Conservation (phyloP, 2,329 filamentous ascomycete genomes). For the Aspergillus transmontanensis region DNA sequence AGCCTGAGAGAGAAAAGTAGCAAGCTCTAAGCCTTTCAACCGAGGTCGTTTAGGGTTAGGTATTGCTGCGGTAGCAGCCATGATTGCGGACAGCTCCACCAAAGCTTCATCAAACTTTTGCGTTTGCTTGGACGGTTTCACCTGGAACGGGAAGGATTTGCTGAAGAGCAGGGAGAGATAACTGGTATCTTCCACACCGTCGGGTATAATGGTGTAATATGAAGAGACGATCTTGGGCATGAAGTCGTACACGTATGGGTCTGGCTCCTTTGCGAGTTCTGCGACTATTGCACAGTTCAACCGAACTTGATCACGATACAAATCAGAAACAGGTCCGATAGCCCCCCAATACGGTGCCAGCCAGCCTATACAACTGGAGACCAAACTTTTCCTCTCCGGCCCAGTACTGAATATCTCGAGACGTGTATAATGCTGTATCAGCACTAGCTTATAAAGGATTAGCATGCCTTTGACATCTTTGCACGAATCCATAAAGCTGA, state of each 20-base stretch:
- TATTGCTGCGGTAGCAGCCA: conserved; percentile 78
- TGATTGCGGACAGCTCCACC: conserved; percentile 82
- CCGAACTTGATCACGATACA: conserved; percentile 91
- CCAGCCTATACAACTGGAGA: conserved; percentile 85
- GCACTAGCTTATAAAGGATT: conserved; percentile 84
- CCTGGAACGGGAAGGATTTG: conserved; percentile 83
- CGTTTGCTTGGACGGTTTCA: conserved; percentile 63
- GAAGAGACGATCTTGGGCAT: conserved; percentile 90
- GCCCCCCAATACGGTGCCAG: conserved; percentile 91
- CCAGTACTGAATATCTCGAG: conserved; percentile 78
- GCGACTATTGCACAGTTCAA: conserved; percentile 91
- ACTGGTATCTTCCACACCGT: conserved; percentile 59
- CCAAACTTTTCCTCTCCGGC: conserved; percentile 72
- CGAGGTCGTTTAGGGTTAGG: conserved; percentile 73
- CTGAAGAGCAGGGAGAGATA: conserved; percentile 87
- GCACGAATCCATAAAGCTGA: conserved; percentile 93
- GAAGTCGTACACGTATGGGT: conserved; percentile 81
- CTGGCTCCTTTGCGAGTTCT: conserved; percentile 76
- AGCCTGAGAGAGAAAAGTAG: conserved; percentile 73
- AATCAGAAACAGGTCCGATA: conserved; percentile 70
- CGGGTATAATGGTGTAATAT: conserved; percentile 74
- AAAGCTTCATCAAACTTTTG: conserved; percentile 81
- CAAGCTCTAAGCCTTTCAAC: conserved; percentile 75
- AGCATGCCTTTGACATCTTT: conserved; percentile 85
- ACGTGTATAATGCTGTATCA: conserved; percentile 89